phyloP scores from a whole-genome alignment of 345 rosid genomes.

The Gynandropsis gynandra region DNA sequence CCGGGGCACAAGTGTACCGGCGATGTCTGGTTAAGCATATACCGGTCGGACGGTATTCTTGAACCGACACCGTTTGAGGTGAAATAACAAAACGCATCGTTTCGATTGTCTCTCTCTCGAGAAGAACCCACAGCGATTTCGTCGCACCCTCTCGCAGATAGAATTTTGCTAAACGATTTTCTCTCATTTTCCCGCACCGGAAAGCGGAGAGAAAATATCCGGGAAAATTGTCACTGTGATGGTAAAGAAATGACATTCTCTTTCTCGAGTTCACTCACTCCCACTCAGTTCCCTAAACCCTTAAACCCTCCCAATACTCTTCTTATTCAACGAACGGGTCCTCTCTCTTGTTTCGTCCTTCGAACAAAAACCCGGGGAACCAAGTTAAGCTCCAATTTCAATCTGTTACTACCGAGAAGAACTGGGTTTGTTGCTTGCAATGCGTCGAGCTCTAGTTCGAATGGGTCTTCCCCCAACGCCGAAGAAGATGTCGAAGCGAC shows the following conservation, averaged over 20 bases:
- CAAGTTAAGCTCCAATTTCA: slow-evolving; percentile 16
- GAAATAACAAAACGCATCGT: slow-evolving; percentile 15
- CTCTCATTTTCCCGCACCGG: slow-evolving; percentile 15
- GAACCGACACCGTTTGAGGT: background rate
- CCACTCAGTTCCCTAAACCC: slow-evolving; percentile 28
- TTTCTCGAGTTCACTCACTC: slow-evolving; percentile 33
- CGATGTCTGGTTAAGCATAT: background rate
- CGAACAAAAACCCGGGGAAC: slow-evolving; percentile 21
- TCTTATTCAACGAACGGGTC: slow-evolving; percentile 18
- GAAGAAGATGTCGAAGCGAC: slow-evolving; percentile 50
- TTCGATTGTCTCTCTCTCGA: slow-evolving; percentile 22
- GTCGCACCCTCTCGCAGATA: background rate
- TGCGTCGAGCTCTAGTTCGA: slow-evolving; percentile 36
- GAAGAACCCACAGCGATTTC: background rate
- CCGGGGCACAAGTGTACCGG: background rate
- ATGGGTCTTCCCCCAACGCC: slow-evolving; percentile 19
- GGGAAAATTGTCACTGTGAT: slow-evolving; percentile 14
- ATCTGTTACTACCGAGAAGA: slow-evolving; percentile 13
- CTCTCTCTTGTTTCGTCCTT: slow-evolving; percentile 19
- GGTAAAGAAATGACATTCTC: slow-evolving; percentile 38
- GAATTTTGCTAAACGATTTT: slow-evolving; percentile 14
- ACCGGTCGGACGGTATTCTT: too few species aligned
- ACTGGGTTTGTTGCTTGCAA: slow-evolving; percentile 22
- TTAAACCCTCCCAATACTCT: slow-evolving; percentile 28
- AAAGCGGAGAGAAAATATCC: slow-evolving; percentile 17